Evolutionary conservation across 176 grass and related monocot genomes (phyloP).

Genomic region (Oryza glumipatula): DNA sequence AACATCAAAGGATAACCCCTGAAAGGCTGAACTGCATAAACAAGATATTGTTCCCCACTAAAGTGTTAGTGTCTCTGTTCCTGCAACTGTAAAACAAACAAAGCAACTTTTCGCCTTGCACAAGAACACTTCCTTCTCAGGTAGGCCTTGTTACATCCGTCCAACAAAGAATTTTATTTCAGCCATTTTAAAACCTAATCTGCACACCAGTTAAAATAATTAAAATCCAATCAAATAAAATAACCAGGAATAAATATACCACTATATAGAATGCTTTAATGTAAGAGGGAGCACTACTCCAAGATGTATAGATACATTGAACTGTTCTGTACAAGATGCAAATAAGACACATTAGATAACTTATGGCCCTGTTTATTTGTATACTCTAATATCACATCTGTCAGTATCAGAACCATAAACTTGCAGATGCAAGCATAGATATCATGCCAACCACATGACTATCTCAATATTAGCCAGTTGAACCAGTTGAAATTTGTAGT

Average conservation of each 20-base stretch:
- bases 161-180: conserved; percentile 47
- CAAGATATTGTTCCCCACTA: conserved; percentile 17
- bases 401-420: conserved; percentile 14
- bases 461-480: not conserved
- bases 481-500: not conserved
- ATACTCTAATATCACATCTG: not conserved
- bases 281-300: too few species aligned
- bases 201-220: conserved; percentile 59
- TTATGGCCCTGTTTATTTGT: too few species aligned
- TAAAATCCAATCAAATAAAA: conserved; percentile 36
- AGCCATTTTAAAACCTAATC: conserved; percentile 61
- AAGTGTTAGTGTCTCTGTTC: conserved; percentile 32
- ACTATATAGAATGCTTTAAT: not conserved
- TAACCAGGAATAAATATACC: conserved; percentile 17
- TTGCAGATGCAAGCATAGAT: conserved; percentile 19
- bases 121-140: conserved; percentile 48
- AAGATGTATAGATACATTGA: too few species aligned
- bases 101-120: conserved; percentile 36
- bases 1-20: conserved; percentile 30
- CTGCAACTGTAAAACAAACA: conserved; percentile 47
- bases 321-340: too few species aligned
- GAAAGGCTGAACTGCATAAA: conserved; percentile 33
- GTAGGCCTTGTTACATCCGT: conserved; percentile 43
- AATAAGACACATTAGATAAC: too few species aligned
- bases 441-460: not conserved